Percentiles rank a stretch among this genome's conserved stretches.
Conservation (phyloP, 345 rosid genomes). For the Lepidium sativum region DNA sequence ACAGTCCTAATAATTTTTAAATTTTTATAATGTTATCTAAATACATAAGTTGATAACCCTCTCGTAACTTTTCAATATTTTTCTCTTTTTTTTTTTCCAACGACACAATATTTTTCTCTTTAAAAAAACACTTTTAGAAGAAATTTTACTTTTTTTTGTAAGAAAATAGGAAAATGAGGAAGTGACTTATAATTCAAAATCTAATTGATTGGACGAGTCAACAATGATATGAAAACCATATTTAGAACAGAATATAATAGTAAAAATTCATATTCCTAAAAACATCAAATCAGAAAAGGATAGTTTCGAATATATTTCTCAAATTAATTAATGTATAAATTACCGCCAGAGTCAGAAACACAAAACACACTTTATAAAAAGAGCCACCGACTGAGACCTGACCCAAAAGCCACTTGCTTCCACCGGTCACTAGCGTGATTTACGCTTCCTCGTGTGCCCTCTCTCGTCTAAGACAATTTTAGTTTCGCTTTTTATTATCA, state of each 20-base stretch:
- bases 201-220: not conserved
- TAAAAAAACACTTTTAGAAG: no score
- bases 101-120: no score
- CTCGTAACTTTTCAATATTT: no score
- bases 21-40: no score
- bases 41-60: no score
- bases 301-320: not conserved
- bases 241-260: not conserved
- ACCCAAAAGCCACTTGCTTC: slow-evolving; percentile 23
- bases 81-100: no score
- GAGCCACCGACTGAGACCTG: slow-evolving; percentile 12
- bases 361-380: not conserved
- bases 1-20: no score
- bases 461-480: slow-evolving; percentile 37
- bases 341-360: not conserved
- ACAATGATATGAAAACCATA: not conserved
- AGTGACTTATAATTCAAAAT: not conserved
- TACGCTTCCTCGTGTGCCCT: slow-evolving; percentile 34
- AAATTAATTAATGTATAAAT: not conserved
- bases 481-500: slow-evolving; percentile 20
- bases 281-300: not conserved
- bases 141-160: no score
- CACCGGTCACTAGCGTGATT: slow-evolving; percentile 49
- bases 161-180: not conserved
- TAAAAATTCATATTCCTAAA: not conserved